Conservation (phyloP, 2,329 filamentous ascomycete species). For the Talaromyces amestolkiae region DNA sequence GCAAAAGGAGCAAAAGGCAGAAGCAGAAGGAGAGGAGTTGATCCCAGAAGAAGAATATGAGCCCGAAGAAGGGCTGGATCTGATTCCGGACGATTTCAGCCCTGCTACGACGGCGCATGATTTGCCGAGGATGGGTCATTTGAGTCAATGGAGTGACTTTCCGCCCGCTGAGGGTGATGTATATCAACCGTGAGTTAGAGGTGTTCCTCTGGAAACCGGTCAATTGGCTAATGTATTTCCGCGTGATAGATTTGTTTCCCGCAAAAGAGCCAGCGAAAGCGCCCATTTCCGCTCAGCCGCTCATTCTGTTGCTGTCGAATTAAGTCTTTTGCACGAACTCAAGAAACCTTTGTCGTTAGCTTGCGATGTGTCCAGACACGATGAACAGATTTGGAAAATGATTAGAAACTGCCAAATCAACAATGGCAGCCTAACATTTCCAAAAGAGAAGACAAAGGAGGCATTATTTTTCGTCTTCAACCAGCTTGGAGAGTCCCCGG, state of each 20-base stretch:
- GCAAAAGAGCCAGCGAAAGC: slow-evolving; percentile 34
- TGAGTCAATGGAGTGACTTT: slow-evolving; percentile 41
- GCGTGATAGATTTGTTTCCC: slow-evolving; percentile 35
- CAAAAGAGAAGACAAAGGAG: slow-evolving; percentile 30
- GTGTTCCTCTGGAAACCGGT: background rate
- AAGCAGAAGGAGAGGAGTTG: background rate
- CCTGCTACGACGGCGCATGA: slow-evolving; percentile 52
- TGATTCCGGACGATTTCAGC: slow-evolving; percentile 38
- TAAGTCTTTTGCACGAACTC: slow-evolving; percentile 49
- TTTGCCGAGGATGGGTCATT: slow-evolving; percentile 54
- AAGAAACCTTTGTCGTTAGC: slow-evolving; percentile 38
- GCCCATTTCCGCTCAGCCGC: slow-evolving; percentile 45
- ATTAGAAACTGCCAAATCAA: slow-evolving; percentile 34
- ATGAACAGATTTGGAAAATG: slow-evolving; percentile 31
- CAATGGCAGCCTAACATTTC: slow-evolving; percentile 32
- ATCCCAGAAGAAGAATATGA: slow-evolving; percentile 13
- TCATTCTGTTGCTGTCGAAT: slow-evolving; percentile 57
- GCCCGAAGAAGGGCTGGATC: slow-evolving; percentile 12
- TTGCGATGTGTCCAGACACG: slow-evolving; percentile 34
- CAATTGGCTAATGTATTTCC: background rate
- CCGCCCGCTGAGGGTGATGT: slow-evolving; percentile 37
- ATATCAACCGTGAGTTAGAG: slow-evolving; percentile 42
- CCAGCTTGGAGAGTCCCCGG: slow-evolving; percentile 30
- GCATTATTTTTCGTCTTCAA: slow-evolving; percentile 37
- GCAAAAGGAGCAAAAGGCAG: background rate